These are phyloP conservation scores for Beauveria brongniartii DNA, from an alignment of 2,329 filamentous ascomycete species.

Conservation along the genomic window DNA sequence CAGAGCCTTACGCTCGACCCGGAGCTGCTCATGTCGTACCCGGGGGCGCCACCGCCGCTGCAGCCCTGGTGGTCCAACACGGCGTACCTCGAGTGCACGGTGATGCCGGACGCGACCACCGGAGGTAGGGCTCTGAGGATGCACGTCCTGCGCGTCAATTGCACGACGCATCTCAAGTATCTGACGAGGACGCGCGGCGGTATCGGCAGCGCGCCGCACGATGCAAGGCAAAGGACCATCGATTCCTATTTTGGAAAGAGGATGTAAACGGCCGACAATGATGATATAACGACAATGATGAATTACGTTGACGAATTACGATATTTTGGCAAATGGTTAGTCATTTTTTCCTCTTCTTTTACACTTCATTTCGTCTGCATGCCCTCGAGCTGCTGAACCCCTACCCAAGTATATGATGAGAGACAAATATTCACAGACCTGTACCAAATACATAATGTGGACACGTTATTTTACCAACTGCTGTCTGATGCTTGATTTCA, in stretches of 20 bases:
- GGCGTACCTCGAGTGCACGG: constrained; percentile 32
- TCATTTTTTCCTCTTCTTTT: constrained; percentile 14
- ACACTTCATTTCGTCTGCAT: not conserved
- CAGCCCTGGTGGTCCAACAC: constrained; percentile 45
- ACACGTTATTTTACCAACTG: constrained; percentile 68
- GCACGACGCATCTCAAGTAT: constrained; percentile 60
- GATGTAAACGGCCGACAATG: constrained; percentile 19
- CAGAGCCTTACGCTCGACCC: constrained; percentile 22
- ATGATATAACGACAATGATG: constrained; percentile 7
- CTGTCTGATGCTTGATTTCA: constrained; percentile 55
- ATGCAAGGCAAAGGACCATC: constrained; percentile 67
- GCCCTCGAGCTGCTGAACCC: not conserved
- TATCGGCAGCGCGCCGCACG: constrained; percentile 69
- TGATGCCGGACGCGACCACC: constrained; percentile 13
- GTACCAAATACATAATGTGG: constrained; percentile 67
- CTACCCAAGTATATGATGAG: constrained; percentile 52
- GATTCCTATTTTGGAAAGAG: constrained; percentile 58
- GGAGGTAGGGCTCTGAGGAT: constrained; percentile 15
- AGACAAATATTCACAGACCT: constrained; percentile 70
- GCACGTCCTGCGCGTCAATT: constrained; percentile 56
- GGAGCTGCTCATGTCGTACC: not conserved
- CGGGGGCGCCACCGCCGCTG: constrained; percentile 13
- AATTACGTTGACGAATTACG: not conserved
- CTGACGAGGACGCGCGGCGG: constrained; percentile 76
- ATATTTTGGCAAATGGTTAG: constrained; percentile 29